Evolutionary conservation across 805 yeast genomes (phyloP).

Genomic region (Dipodascus albidus): DNA sequence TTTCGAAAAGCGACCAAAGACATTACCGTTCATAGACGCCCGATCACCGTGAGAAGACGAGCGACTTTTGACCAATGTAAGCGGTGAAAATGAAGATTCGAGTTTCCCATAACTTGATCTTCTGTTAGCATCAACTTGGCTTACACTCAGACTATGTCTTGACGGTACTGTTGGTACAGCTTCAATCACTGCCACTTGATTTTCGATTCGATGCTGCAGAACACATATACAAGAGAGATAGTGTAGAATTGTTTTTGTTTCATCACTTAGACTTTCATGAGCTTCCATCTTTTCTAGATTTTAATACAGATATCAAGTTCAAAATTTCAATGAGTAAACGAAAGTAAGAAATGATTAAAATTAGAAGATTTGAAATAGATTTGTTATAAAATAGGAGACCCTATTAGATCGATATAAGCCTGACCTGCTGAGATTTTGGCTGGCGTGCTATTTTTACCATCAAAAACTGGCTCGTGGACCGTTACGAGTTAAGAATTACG

Average conservation of each 20-base stretch:
- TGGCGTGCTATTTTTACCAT: not conserved
- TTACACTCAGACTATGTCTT: not conserved
- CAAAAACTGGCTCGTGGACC: not conserved
- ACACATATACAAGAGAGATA: not conserved
- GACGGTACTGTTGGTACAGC: not conserved
- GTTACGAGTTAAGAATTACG: no score
- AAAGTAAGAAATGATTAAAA: no score
- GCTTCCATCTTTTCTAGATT: no score
- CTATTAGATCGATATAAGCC: not conserved
- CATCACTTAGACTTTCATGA: no score
- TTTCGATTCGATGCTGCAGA: not conserved
- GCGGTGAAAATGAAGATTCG: not conserved
- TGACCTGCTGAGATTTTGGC: no score
- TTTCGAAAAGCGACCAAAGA: not conserved
- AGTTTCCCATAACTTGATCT: not conserved
- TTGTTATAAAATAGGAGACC: not conserved
- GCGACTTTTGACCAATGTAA: not conserved
- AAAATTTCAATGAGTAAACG: no score
- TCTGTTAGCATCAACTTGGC: not conserved
- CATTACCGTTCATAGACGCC: not conserved
- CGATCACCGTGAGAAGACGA: not conserved
- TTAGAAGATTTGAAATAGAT: not conserved
- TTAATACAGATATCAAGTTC: no score
- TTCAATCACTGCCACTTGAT: not conserved
- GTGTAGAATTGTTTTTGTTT: not conserved